Evolutionary conservation across 768 basidiomycete species (phyloP), one percentile per base, ranked within the genome.

Genomic region (Auricularia sp.): DNA sequence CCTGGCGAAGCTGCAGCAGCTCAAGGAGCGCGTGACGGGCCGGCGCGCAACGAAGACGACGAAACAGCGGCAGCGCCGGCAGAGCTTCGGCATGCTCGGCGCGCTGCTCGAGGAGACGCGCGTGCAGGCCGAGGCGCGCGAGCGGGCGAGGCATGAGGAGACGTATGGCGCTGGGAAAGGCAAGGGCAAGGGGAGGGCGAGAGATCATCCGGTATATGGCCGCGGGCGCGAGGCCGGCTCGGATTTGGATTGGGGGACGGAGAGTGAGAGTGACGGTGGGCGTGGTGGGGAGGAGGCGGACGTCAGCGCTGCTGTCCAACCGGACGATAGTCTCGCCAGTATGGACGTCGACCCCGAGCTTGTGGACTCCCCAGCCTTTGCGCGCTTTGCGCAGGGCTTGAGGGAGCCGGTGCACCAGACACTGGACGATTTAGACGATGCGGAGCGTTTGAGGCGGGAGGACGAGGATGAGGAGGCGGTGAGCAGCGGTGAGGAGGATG

Each of bases 361-460:
- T 29, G 18, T 37, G 16, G 62, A 66, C 18, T 34, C 21, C 8
- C 39, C 34, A 61, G 59, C 37, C 14, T 54, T 61, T 24, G 54
- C 51, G 37, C 29, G 56, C 33, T 58, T 64, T 35, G 36, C 64
- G 16, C 14, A 64, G 16, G 54, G 66, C 14, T 24, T 67, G 14
- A 10, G 44, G 5, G 44, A 18, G 39, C 45, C 42, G 34, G 63
- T 39, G 47, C 45, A 80, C 67, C 74, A 82, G 58, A 86, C 85
- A n/a, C 84, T 85, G 75, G 87, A 85, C 69, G 89, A 92, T 73
- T 69, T 90, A 24, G 80, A 76, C 58, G 87, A 88, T 72, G 79
- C 75, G 63, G 78, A 77, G 64, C 74, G 72, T 67, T 81, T 87
- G 71, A 71, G 68, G 62, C 65, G 45, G 47, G 85, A 87, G 68